Percentiles rank a stretch among this genome's conserved stretches.
Conservation (phyloP, 257 asterid genomes). For the Pogostemon cablin region DNA sequence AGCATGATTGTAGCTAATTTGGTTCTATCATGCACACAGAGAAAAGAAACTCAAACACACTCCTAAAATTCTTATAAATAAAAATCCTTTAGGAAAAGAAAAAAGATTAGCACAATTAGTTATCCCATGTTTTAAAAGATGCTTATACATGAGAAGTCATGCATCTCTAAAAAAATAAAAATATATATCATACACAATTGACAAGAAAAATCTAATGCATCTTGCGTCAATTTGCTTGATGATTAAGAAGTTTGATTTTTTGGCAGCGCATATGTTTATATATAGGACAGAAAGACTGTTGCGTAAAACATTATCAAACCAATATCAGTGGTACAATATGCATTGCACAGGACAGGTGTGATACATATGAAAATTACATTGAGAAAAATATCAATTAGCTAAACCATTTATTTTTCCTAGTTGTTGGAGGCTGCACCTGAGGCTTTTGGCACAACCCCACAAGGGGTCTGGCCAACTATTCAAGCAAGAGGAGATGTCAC, state of each 20-base stretch:
- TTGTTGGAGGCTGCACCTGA: too few relatives aligned
- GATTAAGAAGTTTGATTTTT: not conserved
- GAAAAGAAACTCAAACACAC: not conserved
- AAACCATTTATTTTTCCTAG: too few relatives aligned
- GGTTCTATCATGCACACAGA: not conserved
- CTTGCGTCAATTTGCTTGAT: not conserved
- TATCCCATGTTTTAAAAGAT: not conserved
- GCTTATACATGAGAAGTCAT: not conserved
- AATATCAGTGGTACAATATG: not conserved
- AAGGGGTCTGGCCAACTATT: too few relatives aligned
- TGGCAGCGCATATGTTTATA: not conserved
- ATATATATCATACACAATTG: not conserved
- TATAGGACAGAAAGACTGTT: not conserved
- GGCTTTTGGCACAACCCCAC: too few relatives aligned
- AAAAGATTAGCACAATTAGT: not conserved
- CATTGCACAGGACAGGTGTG: conserved; percentile 15
- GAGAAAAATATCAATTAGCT: not conserved
- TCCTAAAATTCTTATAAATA: not conserved
- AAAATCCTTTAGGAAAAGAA: not conserved
- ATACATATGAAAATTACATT: not conserved
- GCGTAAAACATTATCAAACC: not conserved
- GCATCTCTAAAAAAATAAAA: not conserved
- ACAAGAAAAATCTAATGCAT: not conserved
- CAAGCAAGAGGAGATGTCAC: too few relatives aligned
- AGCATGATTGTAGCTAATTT: too few relatives aligned